Evolutionary conservation across 2,329 filamentous ascomycete species (phyloP).

Genomic region (Septoria linicola): DNA sequence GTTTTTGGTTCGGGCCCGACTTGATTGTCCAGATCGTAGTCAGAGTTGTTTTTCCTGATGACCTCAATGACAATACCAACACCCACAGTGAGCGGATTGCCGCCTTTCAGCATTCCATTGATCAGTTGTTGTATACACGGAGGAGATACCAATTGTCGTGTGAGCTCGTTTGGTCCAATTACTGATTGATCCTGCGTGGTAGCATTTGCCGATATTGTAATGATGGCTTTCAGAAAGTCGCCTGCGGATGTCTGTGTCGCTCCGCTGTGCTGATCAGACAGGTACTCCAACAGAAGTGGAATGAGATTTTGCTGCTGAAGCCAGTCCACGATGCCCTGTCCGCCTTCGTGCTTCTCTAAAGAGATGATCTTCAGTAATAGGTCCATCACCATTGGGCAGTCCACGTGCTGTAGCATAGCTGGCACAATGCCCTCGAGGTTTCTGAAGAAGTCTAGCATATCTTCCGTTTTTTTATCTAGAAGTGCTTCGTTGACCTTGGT

Average conservation of each 20-base stretch:
- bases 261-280: slow-evolving; percentile 79
- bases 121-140: slow-evolving; percentile 82
- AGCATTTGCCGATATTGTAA: slow-evolving; percentile 96
- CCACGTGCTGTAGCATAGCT: slow-evolving; percentile 86
- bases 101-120: slow-evolving; percentile 84
- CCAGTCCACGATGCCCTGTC: slow-evolving; percentile 95
- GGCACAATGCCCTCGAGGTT: slow-evolving; percentile 76
- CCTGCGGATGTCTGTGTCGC: slow-evolving; percentile 94
- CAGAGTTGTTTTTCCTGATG: slow-evolving; percentile 98
- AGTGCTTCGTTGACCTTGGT: slow-evolving; percentile 98
- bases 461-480: slow-evolving; percentile 95
- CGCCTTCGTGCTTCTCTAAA: slow-evolving; percentile 85
- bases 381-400: slow-evolving; percentile 98
- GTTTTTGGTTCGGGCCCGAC: slow-evolving; percentile 76
- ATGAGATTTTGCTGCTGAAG: slow-evolving; percentile 86
- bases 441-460: slow-evolving; percentile 91
- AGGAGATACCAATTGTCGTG: slow-evolving; percentile 86
- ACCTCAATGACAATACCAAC: slow-evolving; percentile 98
- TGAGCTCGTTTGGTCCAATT: slow-evolving; percentile 95
- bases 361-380: slow-evolving; percentile 94
- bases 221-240: slow-evolving; percentile 97
- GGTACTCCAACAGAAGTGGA: slow-evolving; percentile 79
- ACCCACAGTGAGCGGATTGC: slow-evolving; percentile 91
- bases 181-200: slow-evolving; percentile 98
- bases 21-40: slow-evolving; percentile 92